Evolutionary conservation across 1,284 basidiomycete genomes (phyloP).

Genomic region (Xerocomus minutiporus): DNA sequence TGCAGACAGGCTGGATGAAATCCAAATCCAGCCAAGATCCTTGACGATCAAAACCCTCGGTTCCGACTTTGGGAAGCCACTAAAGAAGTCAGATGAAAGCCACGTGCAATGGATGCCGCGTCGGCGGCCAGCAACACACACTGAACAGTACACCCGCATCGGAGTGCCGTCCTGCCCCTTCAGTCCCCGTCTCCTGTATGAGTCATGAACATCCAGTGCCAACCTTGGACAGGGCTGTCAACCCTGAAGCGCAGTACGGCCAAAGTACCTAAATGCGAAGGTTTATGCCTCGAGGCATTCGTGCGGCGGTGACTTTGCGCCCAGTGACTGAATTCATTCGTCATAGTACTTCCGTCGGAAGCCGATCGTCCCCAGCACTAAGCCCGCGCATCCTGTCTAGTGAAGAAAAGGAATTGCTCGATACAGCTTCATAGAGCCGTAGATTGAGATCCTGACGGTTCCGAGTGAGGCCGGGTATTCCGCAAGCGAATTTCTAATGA

Average conservation of each 20-base stretch:
- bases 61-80: slow-evolving; percentile 18
- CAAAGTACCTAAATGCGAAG: slow-evolving; percentile 32
- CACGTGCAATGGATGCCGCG: slow-evolving; percentile 19
- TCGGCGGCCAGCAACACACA: slow-evolving; percentile 10
- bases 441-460: slow-evolving; percentile 21
- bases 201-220: slow-evolving; percentile 10
- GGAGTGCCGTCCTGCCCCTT: slow-evolving; percentile 8
- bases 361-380: slow-evolving; percentile 24
- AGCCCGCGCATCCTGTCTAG: slow-evolving; percentile 21
- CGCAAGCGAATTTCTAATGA: slow-evolving; percentile 29
- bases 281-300: slow-evolving; percentile 32
- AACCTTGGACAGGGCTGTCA: slow-evolving; percentile 23
- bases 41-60: slow-evolving; percentile 28
- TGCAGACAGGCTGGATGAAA: slow-evolving; percentile 6
- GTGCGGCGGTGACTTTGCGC: slow-evolving; percentile 33
- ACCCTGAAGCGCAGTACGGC: slow-evolving; percentile 32
- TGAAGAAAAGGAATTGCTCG: slow-evolving; percentile 9
- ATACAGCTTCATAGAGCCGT: slow-evolving; percentile 7
- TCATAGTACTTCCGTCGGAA: slow-evolving; percentile 30
- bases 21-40: slow-evolving; percentile 18
- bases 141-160: slow-evolving; percentile 10
- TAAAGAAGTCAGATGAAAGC: slow-evolving; percentile 12
- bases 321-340: slow-evolving; percentile 27
- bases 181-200: slow-evolving; percentile 16
- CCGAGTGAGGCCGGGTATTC: slow-evolving; percentile 21